Conservation (phyloP, 805 yeast species). For the Saccharomycopsis fodiens region DNA sequence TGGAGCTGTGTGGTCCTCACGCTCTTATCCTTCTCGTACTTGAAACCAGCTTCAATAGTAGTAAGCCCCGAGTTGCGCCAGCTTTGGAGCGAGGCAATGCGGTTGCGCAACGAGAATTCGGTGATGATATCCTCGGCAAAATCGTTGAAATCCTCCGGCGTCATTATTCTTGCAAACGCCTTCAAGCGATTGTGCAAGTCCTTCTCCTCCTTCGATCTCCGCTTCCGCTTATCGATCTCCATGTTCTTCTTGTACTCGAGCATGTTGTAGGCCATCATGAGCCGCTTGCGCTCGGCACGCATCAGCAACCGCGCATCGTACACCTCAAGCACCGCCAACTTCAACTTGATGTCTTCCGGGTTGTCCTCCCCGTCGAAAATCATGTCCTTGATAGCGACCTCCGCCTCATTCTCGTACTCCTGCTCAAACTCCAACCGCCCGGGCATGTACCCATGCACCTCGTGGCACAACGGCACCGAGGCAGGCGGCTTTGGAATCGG, state of each 20-base stretch:
- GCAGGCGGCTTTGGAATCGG: constrained; percentile 86
- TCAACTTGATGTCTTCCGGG: constrained; percentile 81
- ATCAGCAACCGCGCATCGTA: constrained; percentile 84
- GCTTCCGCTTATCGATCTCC: constrained; percentile 63
- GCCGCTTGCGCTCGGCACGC: constrained; percentile 88
- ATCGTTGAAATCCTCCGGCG: constrained; percentile 70
- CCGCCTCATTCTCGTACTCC: constrained; percentile 96
- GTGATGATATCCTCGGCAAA: constrained; percentile 67
- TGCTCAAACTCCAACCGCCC: constrained; percentile 95
- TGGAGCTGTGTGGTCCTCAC: constrained; percentile 57
- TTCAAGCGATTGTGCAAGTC: constrained; percentile 70
- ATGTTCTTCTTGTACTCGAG: constrained; percentile 81
- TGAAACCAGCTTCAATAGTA: constrained; percentile 70
- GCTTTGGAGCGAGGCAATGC: constrained; percentile 85
- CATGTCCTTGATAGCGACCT: constrained; percentile 89
- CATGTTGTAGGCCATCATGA: constrained; percentile 65
- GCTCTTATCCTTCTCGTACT: constrained; percentile 82
- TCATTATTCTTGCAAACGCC: constrained; percentile 74
- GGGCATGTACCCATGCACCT: constrained; percentile 97
- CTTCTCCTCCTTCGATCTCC: constrained; percentile 78
- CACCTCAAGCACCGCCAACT: constrained; percentile 78
- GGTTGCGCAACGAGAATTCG: constrained; percentile 70
- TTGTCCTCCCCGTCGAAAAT: constrained; percentile 90
- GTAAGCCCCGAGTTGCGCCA: constrained; percentile 90
- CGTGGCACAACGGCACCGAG: constrained; percentile 93